A percentile compares a stretch with the other conserved stretches of the same genome.
Conservation (phyloP, 108 stramenopile species). For the Cyclostephanos tholiformis region DNA sequence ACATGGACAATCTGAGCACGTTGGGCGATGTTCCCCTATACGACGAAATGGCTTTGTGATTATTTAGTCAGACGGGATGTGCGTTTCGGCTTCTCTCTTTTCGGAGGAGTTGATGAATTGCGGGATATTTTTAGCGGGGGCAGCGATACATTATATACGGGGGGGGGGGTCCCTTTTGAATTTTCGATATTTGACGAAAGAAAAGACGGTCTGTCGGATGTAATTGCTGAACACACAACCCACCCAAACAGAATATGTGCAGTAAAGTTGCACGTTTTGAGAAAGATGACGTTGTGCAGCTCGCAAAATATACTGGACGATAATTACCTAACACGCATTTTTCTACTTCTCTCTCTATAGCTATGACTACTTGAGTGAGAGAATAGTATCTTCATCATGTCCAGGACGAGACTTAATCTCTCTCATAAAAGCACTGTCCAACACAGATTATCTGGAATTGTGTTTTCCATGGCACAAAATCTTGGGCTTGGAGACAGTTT, state of each 20-base stretch:
- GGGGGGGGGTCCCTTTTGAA: background rate
- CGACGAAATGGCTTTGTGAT: slow-evolving; percentile 87
- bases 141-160: background rate
- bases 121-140: background rate
- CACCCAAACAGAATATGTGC: background rate
- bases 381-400: too few relatives aligned
- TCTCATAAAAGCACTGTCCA: too few relatives aligned
- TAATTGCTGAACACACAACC: background rate
- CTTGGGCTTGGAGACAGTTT: too few relatives aligned
- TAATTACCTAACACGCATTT: too few relatives aligned
- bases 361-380: too few relatives aligned
- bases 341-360: too few relatives aligned
- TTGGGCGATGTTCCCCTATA: slow-evolving; percentile 88
- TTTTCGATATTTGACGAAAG: background rate
- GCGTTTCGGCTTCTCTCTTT: background rate
- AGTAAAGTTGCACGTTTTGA: background rate
- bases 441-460: too few relatives aligned
- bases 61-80: background rate
- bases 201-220: background rate
- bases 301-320: too few relatives aligned
- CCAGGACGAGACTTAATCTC: too few relatives aligned
- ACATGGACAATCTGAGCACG: slow-evolving; percentile 91
- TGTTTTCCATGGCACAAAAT: too few relatives aligned
- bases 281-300: too few relatives aligned
- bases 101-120: background rate